phyloP scores from a whole-genome alignment of 305 asterid species.

The Rubia peregrina region DNA sequence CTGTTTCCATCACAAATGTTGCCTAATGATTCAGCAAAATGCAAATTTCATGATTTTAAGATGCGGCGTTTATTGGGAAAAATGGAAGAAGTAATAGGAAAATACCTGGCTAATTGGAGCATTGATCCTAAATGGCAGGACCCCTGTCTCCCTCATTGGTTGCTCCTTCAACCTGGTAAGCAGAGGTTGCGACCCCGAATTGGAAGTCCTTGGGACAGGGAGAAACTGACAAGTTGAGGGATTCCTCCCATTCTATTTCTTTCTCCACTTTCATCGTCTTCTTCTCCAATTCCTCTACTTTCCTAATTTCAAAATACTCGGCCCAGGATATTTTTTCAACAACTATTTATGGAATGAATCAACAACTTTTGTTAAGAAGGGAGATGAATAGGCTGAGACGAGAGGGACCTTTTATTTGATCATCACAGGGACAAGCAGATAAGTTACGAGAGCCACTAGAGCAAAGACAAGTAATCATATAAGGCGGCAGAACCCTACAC shows the following conservation, averaged over 20 bases:
- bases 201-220: constrained; percentile 36
- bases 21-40: constrained; percentile 21
- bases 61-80: too few relatives aligned
- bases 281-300: constrained; percentile 32
- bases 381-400: too few relatives aligned
- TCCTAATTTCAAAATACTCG: background rate
- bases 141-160: constrained; percentile 46
- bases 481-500: too few relatives aligned
- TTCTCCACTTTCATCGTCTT: constrained; percentile 41
- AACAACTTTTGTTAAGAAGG: too few relatives aligned
- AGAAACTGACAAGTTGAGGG: constrained; percentile 21
- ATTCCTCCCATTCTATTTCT: constrained; percentile 30
- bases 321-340: too few relatives aligned
- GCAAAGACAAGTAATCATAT: too few relatives aligned
- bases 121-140: constrained; percentile 56
- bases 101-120: constrained; percentile 38
- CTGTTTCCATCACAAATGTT: constrained; percentile 44
- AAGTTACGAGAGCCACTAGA: too few relatives aligned
- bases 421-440: too few relatives aligned
- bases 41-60: too few relatives aligned
- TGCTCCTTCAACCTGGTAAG: constrained; percentile 64
- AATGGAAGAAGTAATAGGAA: too few relatives aligned
- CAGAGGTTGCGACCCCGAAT: constrained; percentile 57
- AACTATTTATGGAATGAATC: too few relatives aligned
- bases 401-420: too few relatives aligned